Evolutionary conservation across 164 flowering plant species (phyloP), one percentile per base, ranked within the genome.

Genomic region (Berberis vulgaris): DNA sequence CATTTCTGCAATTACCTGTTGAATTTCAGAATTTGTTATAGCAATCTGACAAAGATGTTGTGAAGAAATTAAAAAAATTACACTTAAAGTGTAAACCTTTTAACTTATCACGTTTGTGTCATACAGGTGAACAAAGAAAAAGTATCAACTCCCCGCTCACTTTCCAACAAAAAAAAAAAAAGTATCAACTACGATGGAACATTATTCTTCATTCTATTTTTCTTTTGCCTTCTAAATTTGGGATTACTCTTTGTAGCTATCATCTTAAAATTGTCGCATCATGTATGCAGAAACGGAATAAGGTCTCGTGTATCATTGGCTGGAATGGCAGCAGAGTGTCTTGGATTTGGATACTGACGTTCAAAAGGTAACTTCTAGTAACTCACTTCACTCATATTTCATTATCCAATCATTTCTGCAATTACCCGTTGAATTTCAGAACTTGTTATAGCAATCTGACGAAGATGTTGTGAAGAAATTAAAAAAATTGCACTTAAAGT

Each of bases 221-320:
- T 10, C 3, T 50, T 26, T 50, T 50, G n/a, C n/a, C n/a, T 1
- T 6, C 10, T 11, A 47, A 11, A 7, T 47, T 1, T 47, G n/a
- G 53, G n/a, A 38, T 2, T 49, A 0, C 49, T 47, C 61, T 47
- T 47, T 47, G n/a, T n/a, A n/a, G 50, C 1, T 47, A 47, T 47
- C 50, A 47, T 47, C 50, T 50, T 50, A 50, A 50, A 10, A 0
- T 10, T 10, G 54, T 7, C 3, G 3, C n/a, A 38, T 6, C 45
- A 40, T 59, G 54, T 11, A 6, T 42, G 54, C 75, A 90, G 97
- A 86, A 74, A 72, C 69, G 90, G 76, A 83, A 94, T 82, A 86
- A 67, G 74, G 90, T 94, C 70, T 77, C 95, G 40, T 90, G 80
- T 88, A 65, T 96, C 97, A 3, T 76, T 94, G 44, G 98, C 97